Base-by-base conservation (phyloP, 352 stramenopile genomes). In the Phytophthora pseudosyringae region DNA sequence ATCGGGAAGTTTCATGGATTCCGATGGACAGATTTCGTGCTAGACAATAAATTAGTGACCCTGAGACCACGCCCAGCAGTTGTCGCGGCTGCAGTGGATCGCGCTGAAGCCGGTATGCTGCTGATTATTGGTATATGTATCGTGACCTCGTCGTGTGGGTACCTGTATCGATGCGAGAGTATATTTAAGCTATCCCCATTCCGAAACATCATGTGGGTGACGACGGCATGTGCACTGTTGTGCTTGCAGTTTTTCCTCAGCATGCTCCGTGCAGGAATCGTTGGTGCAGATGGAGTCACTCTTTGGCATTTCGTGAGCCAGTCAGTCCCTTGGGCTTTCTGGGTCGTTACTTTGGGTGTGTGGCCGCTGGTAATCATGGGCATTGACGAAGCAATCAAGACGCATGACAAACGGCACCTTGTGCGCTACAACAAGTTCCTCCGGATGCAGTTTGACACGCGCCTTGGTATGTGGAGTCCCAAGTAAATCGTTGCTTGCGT, bases 401-500 rank as follows among this genome's bases (percentile, higher is more conserved):
- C 62, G 13, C 83, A 94, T 59, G 88, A 96, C 51, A 83, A 84
- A 35, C 68, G 76, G n/a, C 75, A 93, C 52, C 64, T 94, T 46
- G 74, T 81, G 25, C 75, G 88, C 18, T 96, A 91, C 59, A 90
- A 94, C 75, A 92, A 91, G 47, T 95, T 94, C 41, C 52, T 96
- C 7, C 75, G 88, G 35, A 96, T 96, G 88, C 86, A 96, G 45
- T 96, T 96, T 60, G 88, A 96, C 61, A 96, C 88, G 8, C 72
- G 86, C 0, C 78, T 96, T 31, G 88, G 88, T 6, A 96, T 96
- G 88, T 96, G 88, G 88, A 94, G 86, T 38, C 88, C 88, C 10
- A 94, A 93, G 69, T 95, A 74, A 78, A 8, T 26, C n/a, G 29
- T 25, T 39, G 33, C 38, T 21, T 21, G 21, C 21, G 1, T 21